A percentile compares a stretch with the other conserved stretches of the same genome.
phyloP scores from a whole-genome alignment of 2,329 filamentous ascomycete species.

The Venturia effusa region DNA sequence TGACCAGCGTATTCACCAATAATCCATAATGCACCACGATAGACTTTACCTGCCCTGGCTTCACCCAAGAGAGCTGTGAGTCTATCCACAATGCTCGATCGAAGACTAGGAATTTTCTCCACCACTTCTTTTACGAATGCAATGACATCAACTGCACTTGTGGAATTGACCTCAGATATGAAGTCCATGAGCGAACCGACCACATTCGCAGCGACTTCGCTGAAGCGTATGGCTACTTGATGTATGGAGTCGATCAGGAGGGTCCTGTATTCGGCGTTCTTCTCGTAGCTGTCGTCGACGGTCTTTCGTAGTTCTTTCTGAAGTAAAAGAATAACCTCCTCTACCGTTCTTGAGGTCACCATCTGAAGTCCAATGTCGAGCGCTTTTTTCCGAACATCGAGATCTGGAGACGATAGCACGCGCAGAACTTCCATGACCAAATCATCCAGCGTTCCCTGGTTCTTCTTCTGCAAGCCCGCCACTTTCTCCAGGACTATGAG shows the following conservation, averaged over 20 bases:
- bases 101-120: constrained; percentile 88
- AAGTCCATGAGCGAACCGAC: constrained; percentile 98
- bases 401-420: constrained; percentile 87
- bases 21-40: constrained; percentile 93
- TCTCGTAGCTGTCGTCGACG: constrained; percentile 46
- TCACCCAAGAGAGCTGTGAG: constrained; percentile 85
- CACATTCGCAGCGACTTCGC: constrained; percentile 91
- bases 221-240: constrained; percentile 98
- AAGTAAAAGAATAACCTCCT: constrained; percentile 87
- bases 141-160: constrained; percentile 93
- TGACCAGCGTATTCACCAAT: constrained; percentile 77
- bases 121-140: constrained; percentile 98
- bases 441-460: constrained; percentile 86
- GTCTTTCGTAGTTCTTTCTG: constrained; percentile 98
- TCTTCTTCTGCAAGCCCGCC: constrained; percentile 73
- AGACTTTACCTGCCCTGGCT: constrained; percentile 93
- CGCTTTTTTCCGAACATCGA: constrained; percentile 89
- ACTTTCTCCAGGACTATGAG: constrained; percentile 94
- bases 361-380: constrained; percentile 86
- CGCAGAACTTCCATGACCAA: constrained; percentile 94
- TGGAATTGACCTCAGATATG: constrained; percentile 76
- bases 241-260: constrained; percentile 95
- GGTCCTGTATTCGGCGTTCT: constrained; percentile 86
- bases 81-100: constrained; percentile 76
- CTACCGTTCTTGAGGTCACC: constrained; percentile 98